Evolutionary conservation across 2,329 filamentous ascomycete genomes (phyloP), one percentile per base, ranked within the genome.

Genomic region (Alternaria rosae): DNA sequence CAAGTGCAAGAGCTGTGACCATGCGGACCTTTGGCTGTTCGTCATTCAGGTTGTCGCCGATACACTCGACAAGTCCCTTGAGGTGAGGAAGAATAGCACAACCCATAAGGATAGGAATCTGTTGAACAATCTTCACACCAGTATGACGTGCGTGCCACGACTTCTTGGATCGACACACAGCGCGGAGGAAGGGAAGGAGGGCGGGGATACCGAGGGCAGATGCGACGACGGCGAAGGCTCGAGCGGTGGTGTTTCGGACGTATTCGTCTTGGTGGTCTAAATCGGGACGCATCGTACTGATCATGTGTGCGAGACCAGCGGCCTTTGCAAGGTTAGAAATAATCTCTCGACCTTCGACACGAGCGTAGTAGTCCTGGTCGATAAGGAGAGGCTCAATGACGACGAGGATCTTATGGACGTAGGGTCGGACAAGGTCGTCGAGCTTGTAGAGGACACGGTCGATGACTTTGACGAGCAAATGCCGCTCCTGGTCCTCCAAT

Each of bases 361-460:
- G 91, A 43, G 96, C 95, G 79, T 99, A 99, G 82, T 99, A 99
- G 82, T 99, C 96, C 82, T 99, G 95, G 77, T 99, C 96, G 75
- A 99, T 99, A 69, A 99, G 91, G 52, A 99, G 85, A n/a, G 95
- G 95, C 80, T 99, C 96, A 72, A 99, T 99, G 76, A 99, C 95
- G 55, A 99, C 95, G 60, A 99, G 82, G 65, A 99, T 99, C 84
- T 98, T 98, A 84, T 99, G 96, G 15, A 97, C 94, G 68, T 94
- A 99, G 21, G 95, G 95, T 42, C 95, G 89, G 56, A 99, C 95
- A 68, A 98, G 86, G 73, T 99, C 95, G 77, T 98, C 95, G 23
- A 99, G 88, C 83, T 99, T 99, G 87, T 98, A 99, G 7, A 99
- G 88, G 62, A 99, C 94, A 81, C 95, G 91, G 78, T 99, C 96